Base-by-base conservation (phyloP, 768 basidiomycete genomes). In the Mrakia gelida region DNA sequence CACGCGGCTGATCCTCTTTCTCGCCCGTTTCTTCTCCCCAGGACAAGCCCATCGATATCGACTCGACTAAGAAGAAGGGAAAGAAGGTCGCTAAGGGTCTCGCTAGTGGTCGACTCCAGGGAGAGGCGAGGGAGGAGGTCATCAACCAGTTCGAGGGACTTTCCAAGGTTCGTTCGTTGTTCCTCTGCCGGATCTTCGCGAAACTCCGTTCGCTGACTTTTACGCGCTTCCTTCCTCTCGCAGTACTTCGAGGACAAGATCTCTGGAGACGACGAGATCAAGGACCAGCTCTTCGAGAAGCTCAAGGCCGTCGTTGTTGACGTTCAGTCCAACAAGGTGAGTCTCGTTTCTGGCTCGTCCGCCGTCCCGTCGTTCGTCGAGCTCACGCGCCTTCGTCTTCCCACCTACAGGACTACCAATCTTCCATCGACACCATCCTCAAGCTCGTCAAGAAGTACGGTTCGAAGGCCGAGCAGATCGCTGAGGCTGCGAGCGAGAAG, bases 391-490 rank as follows among this genome's bases (percentile, higher is more conserved):
- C 38, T 38, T 38, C 8, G 8, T 3, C 38, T 38, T 38, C 8
- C 38, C 38, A 38, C 38, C 38, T 38, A 8, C 38, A 38, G 21
- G 72, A 84, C 72, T 86, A 85, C 81, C 79, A 82, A 49, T 80
- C 84, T 71, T 79, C 84, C 2, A 81, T 86, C 81, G 82, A 84
- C 63, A 84, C 85, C 28, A 82, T 86, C 59, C 79, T 84, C 62
- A 73, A 76, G 76, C 79, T 86, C 62, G 81, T 82, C 80, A 85
- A 85, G 81, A 86, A 86, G 81, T 86, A 86, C 81, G 83, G 83
- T 23, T 67, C 80, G 71, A 84, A 84, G 80, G 84, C 83, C 4
- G 79, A 82, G 74, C 81, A 82, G 26, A 83, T 85, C 41, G 79
- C 82, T 41, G 81, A 83, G n/a, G 82, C 79, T 9, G 78, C 80